Conservation (phyloP, 2,329 filamentous ascomycete species). For the Ploettnerulaceae sp. region DNA sequence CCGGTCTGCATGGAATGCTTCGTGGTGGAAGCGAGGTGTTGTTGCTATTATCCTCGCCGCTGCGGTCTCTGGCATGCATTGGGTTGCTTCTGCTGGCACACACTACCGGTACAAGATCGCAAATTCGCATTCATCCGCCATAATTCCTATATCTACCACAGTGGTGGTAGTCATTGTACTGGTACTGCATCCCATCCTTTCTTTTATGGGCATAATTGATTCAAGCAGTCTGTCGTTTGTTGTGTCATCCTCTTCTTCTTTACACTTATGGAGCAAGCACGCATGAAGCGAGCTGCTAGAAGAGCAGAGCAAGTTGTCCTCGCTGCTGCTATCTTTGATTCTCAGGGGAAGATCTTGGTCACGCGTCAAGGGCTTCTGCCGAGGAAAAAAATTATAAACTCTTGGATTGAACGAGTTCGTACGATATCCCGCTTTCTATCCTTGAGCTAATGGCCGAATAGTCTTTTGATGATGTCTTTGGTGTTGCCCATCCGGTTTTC, state of each 20-base stretch:
- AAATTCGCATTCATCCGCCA: conserved; percentile 37
- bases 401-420: conserved; percentile 61
- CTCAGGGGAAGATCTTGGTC: conserved; percentile 61
- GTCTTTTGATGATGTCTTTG: conserved; percentile 69
- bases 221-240: conserved; percentile 52
- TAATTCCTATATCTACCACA: conserved; percentile 57
- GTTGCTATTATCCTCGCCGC: conserved; percentile 65
- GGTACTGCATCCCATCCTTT: conserved; percentile 41
- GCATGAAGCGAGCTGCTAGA: conserved; percentile 25
- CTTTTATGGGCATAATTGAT: conserved; percentile 37
- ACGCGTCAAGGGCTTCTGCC: conserved; percentile 65
- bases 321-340: conserved; percentile 61
- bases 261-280: conserved; percentile 46
- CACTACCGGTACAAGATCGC: conserved; percentile 54
- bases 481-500: conserved; percentile 71
- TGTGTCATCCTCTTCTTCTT: conserved; percentile 53
- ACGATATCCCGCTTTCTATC: not conserved
- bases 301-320: conserved; percentile 50
- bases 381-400: conserved; percentile 72
- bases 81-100: conserved; percentile 71
- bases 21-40: conserved; percentile 67
- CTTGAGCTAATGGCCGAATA: conserved; percentile 17
- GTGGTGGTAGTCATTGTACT: conserved; percentile 69
- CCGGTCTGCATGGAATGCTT: conserved; percentile 69
- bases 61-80: conserved; percentile 84